Base-by-base conservation (phyloP, 2,329 filamentous ascomycete genomes). In the Nannizzia gypsea region DNA sequence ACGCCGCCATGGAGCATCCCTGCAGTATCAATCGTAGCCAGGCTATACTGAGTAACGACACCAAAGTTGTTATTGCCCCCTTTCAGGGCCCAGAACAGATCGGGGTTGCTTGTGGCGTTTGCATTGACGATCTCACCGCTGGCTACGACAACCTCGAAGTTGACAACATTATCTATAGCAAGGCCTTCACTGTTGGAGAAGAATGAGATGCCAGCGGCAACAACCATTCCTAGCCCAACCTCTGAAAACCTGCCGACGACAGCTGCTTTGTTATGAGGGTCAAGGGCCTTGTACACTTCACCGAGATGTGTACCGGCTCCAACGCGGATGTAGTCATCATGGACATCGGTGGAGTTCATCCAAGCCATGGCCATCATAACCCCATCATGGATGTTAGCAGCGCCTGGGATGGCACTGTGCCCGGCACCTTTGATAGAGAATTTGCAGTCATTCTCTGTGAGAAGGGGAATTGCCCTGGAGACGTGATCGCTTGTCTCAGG, bases 401-500 rank as follows among this genome's bases (percentile, higher is more conserved):
- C 31, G 9, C 31, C 31, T 34, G 31, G 31, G 8, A 34, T 34
- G 31, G 31, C 31, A 34, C 31, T 34, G 31, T 34, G 31, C 11
- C 13, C 38, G 3, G 38, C 38, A 17, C 38, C 38, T 5, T 17
- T 40, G 38, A 17, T 17, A 15, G 38, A 40, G 11, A 34, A 34
- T 17, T 40, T 17, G 38, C 38, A 40, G 13, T 17, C 38, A 17
- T n/a, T 40, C 38, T n/a, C 15, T 40, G 38, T 13, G 8, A 34
- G 15, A 40, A 40, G 15, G 3, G 11, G 38, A 17, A 40, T 13
- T 34, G 31, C 31, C 62, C 61, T 50, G 63, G 65, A n/a, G 28
- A 60, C 46, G 58, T 58, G 24, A n/a, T 67, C 3, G 62, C 66
- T 11, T 60, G 38, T 17, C 38, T 40, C 13, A 40, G 38, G 38